Base-by-base conservation (phyloP, 129 eudicot genomes). In the Kitagawia praeruptora region DNA sequence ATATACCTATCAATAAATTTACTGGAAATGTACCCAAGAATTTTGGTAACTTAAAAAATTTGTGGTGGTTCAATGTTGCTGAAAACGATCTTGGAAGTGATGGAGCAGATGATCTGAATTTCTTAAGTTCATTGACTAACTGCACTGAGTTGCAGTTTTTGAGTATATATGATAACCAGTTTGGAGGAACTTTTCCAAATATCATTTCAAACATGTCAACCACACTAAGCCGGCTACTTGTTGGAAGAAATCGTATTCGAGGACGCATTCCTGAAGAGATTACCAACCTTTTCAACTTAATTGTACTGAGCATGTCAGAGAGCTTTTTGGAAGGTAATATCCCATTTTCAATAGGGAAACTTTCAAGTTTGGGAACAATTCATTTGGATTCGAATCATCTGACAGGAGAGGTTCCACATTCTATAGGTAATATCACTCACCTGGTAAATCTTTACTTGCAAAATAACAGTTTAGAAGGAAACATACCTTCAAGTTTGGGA, bases 221-320 rank as follows among this genome's bases (percentile, higher is more conserved):
- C 40, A 19, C 58, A 28, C 27, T 84, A 51, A 53, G 8, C 2
- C 21, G 28, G 58, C 66, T 84, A 38, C 49, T 46, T 34, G 6
- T 70, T 13, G 41, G 48, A 14, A 23, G 6, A 12, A 84, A 80
- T 38, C 18, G 6, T 3, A 70, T 84, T 63, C 42, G 11, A 54
- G 87, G 87, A 80, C 71, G 25, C 42, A 77, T 84, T 19, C 87
- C 87, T 13, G 38, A n/a, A 45, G 84, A 77, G 70, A 53, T 84
- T 21, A 21, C 79, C 34, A 80, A 77, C 53, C 87, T 80, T 70
- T 45, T 21, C 25, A 47, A 75, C 66, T 61, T 82, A 66, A 11
- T 45, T n/a, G 10, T 18, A 4, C 67, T 82, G 8, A 45, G 31
- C 78, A 54, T 76, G 78, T 6, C 4, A 23, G 72, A 19, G 23